Evolutionary conservation across 331 rosid species (phyloP).

Genomic region (Quercus lobata): DNA sequence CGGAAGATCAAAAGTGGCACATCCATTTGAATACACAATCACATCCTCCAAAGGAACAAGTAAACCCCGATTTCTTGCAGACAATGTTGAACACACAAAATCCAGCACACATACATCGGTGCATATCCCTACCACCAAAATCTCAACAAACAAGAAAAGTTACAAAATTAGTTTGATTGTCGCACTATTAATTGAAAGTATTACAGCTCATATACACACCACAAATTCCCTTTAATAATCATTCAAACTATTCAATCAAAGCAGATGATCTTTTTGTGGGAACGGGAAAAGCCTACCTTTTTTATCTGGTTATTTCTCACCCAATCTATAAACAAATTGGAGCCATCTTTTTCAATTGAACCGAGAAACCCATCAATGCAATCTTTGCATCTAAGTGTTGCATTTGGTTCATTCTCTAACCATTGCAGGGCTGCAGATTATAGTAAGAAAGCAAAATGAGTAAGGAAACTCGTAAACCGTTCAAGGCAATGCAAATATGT

Average conservation of each 20-base stretch:
- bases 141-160: slow-evolving; percentile 39
- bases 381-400: slow-evolving; percentile 69
- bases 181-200: neutral
- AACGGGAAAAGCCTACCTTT: slow-evolving; percentile 38
- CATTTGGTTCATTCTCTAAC: slow-evolving; percentile 81
- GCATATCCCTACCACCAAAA: slow-evolving; percentile 85
- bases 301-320: slow-evolving; percentile 69
- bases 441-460: slow-evolving; percentile 9
- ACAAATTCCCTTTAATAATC: neutral
- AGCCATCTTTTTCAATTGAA: slow-evolving; percentile 74
- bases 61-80: slow-evolving; percentile 63
- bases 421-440: slow-evolving; percentile 58
- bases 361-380: slow-evolving; percentile 92
- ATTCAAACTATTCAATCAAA: slow-evolving; percentile 8
- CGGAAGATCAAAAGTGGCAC: slow-evolving; percentile 81
- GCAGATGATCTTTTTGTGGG: neutral
- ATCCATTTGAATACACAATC: slow-evolving; percentile 69
- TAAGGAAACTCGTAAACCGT: neutral
- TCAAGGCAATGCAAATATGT: neutral
- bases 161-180: slow-evolving; percentile 13
- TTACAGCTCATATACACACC: neutral
- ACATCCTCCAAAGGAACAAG: slow-evolving; percentile 81
- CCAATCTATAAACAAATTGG: slow-evolving; percentile 79
- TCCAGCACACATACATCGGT: slow-evolving; percentile 90
- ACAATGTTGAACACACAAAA: slow-evolving; percentile 61